These are phyloP conservation scores for Aspergillus flavus DNA, from an alignment of 2,329 filamentous ascomycete genomes.

Conservation along the genomic window DNA sequence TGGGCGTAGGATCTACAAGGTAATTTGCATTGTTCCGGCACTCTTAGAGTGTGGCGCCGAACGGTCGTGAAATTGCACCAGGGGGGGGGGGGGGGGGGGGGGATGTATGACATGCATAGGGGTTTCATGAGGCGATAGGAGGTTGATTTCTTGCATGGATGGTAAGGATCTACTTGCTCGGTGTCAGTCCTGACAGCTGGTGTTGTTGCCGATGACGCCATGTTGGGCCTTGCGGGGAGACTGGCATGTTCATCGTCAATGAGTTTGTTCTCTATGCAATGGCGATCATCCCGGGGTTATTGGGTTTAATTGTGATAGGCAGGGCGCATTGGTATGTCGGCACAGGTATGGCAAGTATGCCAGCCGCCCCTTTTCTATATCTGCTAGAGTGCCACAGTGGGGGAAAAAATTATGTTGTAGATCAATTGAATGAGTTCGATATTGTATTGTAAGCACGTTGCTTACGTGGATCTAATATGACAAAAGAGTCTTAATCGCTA, in stretches of 20 bases:
- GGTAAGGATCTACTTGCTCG: not conserved
- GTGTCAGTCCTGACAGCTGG: not conserved
- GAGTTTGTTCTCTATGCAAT: not conserved
- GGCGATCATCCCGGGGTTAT: slow-evolving; percentile 11
- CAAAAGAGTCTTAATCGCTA: slow-evolving; percentile 1
- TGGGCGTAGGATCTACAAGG: slow-evolving; percentile 1
- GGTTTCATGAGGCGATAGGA: not conserved
- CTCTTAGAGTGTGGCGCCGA: not conserved
- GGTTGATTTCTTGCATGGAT: not conserved
- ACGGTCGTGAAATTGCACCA: not conserved
- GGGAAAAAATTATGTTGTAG: not conserved
- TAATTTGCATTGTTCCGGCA: not conserved
- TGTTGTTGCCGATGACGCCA: not conserved
- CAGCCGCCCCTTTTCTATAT: not conserved
- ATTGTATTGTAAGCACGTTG: slow-evolving; percentile 3
- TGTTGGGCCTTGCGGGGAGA: not conserved
- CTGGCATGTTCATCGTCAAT: not conserved
- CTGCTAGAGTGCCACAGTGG: not conserved
- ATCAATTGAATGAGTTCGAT: slow-evolving; percentile 2
- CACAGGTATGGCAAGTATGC: not conserved
- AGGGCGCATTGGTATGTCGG: slow-evolving; percentile 1
- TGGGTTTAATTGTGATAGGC: slow-evolving; percentile 10
- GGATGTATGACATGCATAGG: not conserved
- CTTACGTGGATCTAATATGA: not conserved
- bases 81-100: not conserved